Evolutionary conservation across 257 asterid species (phyloP), one percentile per base, ranked within the genome.

Genomic region (Salvia rosmarinus): DNA sequence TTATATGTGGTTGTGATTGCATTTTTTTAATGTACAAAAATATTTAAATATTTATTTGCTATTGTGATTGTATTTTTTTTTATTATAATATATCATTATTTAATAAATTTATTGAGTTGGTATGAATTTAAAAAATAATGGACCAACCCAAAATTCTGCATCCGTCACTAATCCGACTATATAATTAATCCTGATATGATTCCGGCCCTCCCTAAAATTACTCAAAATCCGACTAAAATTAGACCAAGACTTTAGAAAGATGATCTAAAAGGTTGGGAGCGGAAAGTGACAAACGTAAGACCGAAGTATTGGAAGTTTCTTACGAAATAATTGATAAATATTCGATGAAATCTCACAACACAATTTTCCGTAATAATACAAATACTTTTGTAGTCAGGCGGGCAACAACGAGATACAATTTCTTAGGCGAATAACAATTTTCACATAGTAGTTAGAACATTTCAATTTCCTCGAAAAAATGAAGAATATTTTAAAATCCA

Each of bases 401-500:
- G 40, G 20, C 52, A 25, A 35, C 40, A 35, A 35, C 9, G 40
- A 21, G n/a, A 55, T 58, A 64, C 11, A 37, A 63, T 23, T 51
- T 46, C 37, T 58, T 57, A 12, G 10, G 13, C 40, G n/a, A 42
- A 14, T 35, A 49, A 67, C 21, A n/a, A 30, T 17, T 17, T 4
- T 25, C 34, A 9, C 6, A 40, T 46, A 11, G 11, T 49, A 9
- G 12, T 58, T 64, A 13, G 28, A 70, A 58, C 21, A 16, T 54
- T 13, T 13, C 30, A 76, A 44, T 70, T 76, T 64, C 76, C 55
- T 20, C 73, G 72, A 76, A 76, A 55, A 43, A 8, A 17, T 39
- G 67, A 65, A 61, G 72, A 52, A 54, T 50, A 52, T 11, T n/a
- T n/a, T 55, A 7, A 63, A 34, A 54, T 32, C 56, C 21, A 2